A percentile compares a stretch with the other conserved stretches of the same genome.
These are phyloP conservation scores for Triangularia verruculosa DNA, from an alignment of 2,329 filamentous ascomycete genomes.

Conservation along the genomic window DNA sequence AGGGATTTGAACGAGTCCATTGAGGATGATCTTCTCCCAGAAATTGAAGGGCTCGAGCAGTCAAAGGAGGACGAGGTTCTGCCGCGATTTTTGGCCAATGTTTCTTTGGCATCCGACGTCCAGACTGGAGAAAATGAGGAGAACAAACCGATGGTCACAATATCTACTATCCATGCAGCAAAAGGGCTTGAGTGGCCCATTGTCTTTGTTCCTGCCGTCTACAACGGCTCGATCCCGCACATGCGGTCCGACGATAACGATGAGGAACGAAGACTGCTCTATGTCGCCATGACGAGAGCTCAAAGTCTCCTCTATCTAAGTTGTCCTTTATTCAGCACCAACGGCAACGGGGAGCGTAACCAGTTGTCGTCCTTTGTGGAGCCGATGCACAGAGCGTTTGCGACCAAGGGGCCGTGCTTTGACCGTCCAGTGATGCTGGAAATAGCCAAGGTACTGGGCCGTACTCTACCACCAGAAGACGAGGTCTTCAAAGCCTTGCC, in stretches of 20 bases:
- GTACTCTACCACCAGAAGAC: slow-evolving; percentile 56
- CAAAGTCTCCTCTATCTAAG: slow-evolving; percentile 84
- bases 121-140: slow-evolving; percentile 61
- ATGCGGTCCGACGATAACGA: slow-evolving; percentile 78
- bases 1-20: slow-evolving; percentile 42
- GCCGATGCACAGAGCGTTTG: slow-evolving; percentile 48
- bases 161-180: slow-evolving; percentile 93
- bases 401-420: slow-evolving; percentile 67
- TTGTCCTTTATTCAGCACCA: slow-evolving; percentile 66
- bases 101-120: slow-evolving; percentile 78
- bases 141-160: slow-evolving; percentile 67
- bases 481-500: slow-evolving; percentile 53
- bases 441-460: slow-evolving; percentile 68
- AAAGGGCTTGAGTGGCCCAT: slow-evolving; percentile 97
- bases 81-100: slow-evolving; percentile 81
- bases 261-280: slow-evolving; percentile 84
- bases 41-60: slow-evolving; percentile 70
- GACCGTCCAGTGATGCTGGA: slow-evolving; percentile 59
- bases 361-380: slow-evolving; percentile 72
- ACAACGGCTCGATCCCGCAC: slow-evolving; percentile 88
- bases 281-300: slow-evolving; percentile 95
- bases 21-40: slow-evolving; percentile 59
- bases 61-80: slow-evolving; percentile 61
- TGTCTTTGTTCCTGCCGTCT: slow-evolving; percentile 87
- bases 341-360: slow-evolving; percentile 52